Evolutionary conservation across 345 rosid genomes (phyloP), one percentile per base, ranked within the genome.

Genomic region (Mangifera indica): DNA sequence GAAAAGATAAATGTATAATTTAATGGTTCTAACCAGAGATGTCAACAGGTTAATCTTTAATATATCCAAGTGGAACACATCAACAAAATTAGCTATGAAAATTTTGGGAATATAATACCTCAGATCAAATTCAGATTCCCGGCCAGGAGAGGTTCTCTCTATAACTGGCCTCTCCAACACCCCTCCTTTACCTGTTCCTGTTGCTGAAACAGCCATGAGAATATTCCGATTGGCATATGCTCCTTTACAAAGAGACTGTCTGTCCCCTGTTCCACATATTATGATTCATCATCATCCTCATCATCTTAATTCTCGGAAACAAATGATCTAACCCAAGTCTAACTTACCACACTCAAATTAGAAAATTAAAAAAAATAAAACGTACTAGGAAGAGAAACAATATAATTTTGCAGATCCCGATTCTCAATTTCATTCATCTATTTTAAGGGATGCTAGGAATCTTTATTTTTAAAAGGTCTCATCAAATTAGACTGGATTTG

Each of bases 61-160:
- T 9, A 8, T 26, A 10, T 59, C 10, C 29, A 21, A 24, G 21
- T 15, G 17, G 40, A 37, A 40, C 48, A 7, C 0, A 0, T 20
- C 5, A 66, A 60, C 40, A 67, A 44, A 11, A 68, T 46, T n/a
- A 54, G 0, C 26, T 40, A 56, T n/a, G n/a, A 15, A 45, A 61
- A 49, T 58, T 29, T 42, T 54, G 18, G 58, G 40, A 11, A 54
- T 42, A 24, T 45, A 87, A 88, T 64, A 88, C 96, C 88, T 88
- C 79, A 91, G 71, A 80, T 88, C 93, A 72, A 86, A 86, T 83
- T 91, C 92, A 60, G 93, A 86, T 76, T 87, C 91, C 49, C 88
- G 93, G 72, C 87, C 91, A 70, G 93, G 93, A 49, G 83, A 75
- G 46, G 89, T 84, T 85, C 74, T 88, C 80, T 90, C 92, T 74